Conservation (phyloP, 768 basidiomycete genomes). For the Hemileccinum rubropunctum region DNA sequence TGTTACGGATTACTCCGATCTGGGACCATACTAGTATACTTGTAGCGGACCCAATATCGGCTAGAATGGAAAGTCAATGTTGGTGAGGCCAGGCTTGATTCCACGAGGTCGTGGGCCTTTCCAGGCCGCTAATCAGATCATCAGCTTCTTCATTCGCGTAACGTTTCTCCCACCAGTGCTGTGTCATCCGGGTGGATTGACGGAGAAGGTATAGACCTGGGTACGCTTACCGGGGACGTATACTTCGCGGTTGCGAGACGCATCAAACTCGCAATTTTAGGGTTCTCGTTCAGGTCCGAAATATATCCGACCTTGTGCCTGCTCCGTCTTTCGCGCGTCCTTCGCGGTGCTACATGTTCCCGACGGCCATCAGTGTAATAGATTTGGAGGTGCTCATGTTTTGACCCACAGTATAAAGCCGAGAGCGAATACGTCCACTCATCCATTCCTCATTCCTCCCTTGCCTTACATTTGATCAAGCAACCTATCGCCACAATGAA, state of each 20-base stretch:
- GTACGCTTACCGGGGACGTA: slow-evolving; percentile 2
- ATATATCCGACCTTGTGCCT: slow-evolving; percentile 7
- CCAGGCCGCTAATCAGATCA: slow-evolving; percentile 8
- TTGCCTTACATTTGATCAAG: not conserved
- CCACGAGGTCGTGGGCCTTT: slow-evolving; percentile 21
- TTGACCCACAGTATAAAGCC: slow-evolving; percentile 22
- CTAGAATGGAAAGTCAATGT: slow-evolving; percentile 20
- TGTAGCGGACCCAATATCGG: slow-evolving; percentile 13
- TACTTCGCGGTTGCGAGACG: slow-evolving; percentile 14
- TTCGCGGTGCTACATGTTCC: slow-evolving; percentile 9
- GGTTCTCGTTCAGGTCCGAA: slow-evolving; percentile 21
- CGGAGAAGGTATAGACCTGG: slow-evolving; percentile 7
- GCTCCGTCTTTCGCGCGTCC: slow-evolving; percentile 10
- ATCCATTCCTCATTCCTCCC: not conserved
- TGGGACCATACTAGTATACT: slow-evolving; percentile 3
- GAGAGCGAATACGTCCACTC: not conserved
- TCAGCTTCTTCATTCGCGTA: slow-evolving; percentile 8
- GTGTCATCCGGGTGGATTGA: slow-evolving; percentile 2
- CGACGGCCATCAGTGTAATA: not conserved
- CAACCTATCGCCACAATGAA: slow-evolving; percentile 15
- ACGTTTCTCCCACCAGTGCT: slow-evolving; percentile 17
- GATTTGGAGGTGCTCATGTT: slow-evolving; percentile 3
- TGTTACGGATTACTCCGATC: slow-evolving; percentile 8
- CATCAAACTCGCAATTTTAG: slow-evolving; percentile 12
- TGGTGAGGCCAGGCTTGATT: slow-evolving; percentile 4